These are phyloP conservation scores for Trichophyton benhamiae DNA, from an alignment of 2,329 filamentous ascomycete species.

Conservation along the genomic window DNA sequence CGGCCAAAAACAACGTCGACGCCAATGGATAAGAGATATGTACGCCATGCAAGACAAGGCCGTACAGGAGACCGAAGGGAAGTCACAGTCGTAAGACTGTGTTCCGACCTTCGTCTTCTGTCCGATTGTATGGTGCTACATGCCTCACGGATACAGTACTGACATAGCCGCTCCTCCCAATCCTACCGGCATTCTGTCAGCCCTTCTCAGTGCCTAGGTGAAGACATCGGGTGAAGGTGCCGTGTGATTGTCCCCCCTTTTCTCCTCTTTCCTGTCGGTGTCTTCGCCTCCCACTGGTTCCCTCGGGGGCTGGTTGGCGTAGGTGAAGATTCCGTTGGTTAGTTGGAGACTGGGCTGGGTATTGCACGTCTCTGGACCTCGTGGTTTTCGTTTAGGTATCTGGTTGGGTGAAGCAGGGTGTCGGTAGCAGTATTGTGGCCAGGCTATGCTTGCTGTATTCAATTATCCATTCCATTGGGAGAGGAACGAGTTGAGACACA, in stretches of 20 bases:
- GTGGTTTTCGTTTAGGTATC: not conserved
- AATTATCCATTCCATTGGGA: not conserved
- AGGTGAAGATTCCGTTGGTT: not conserved
- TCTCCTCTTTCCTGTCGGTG: not conserved
- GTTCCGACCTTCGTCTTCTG: not conserved
- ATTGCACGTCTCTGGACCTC: not conserved
- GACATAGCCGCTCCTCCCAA: not conserved
- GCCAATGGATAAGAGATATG: not conserved
- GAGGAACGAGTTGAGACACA: not conserved
- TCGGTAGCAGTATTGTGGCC: not conserved
- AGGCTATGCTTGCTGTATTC: constrained; percentile 1
- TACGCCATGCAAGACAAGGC: not conserved
- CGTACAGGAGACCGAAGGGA: not conserved
- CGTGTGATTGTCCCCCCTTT: not conserved
- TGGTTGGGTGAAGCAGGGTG: not conserved
- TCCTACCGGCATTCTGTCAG: not conserved
- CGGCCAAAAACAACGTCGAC: constrained; percentile 1
- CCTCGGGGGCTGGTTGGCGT: not conserved
- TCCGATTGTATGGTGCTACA: not conserved
- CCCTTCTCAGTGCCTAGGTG: not conserved
- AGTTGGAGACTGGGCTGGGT: not conserved
- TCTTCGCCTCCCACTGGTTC: not conserved
- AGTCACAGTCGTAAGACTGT: not conserved
- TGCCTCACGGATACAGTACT: not conserved
- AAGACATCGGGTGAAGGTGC: not conserved